Percentiles rank a stretch among this genome's conserved stretches.
Evolutionary conservation across 169 alveolate genomes (phyloP).

Genomic region (Amoebophrya sp.): DNA sequence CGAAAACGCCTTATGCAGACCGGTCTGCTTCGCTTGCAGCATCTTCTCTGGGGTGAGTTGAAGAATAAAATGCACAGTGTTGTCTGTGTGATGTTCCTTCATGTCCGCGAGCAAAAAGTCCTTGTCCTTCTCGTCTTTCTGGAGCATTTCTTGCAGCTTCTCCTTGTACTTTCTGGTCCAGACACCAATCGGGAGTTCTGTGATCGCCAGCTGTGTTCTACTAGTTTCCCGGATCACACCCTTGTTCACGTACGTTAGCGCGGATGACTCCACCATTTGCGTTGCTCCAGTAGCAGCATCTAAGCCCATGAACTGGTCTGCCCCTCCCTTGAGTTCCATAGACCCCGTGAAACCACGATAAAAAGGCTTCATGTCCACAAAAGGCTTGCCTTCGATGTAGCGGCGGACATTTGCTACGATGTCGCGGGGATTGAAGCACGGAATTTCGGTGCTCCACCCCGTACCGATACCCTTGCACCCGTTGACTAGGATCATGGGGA

Average conservation of each 20-base stretch:
- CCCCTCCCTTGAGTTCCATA: constrained; percentile 62
- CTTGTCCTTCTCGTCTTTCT: constrained; percentile 37
- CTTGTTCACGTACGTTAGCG: constrained; percentile 67
- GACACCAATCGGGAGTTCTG: constrained; percentile 91
- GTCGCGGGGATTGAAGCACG: constrained; percentile 88
- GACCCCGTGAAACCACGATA: constrained; percentile 87
- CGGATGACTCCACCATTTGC: constrained; percentile 83
- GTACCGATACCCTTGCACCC: constrained; percentile 96
- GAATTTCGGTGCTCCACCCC: constrained; percentile 84
- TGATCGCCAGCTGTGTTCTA: constrained; percentile 71
- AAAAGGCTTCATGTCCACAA: constrained; percentile 91
- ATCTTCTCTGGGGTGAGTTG: constrained; percentile 11
- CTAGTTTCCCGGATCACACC: constrained; percentile 77
- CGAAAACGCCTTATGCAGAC: background rate
- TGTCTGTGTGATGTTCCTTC: constrained; percentile 11
- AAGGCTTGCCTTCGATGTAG: constrained; percentile 61
- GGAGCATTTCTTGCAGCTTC: constrained; percentile 42
- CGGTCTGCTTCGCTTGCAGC: constrained; percentile 12
- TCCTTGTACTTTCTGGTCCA: constrained; percentile 77
- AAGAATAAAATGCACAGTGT: background rate
- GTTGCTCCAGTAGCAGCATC: constrained; percentile 53
- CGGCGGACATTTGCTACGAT: constrained; percentile 69
- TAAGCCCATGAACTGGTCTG: constrained; percentile 61
- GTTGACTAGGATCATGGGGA: constrained; percentile 91
- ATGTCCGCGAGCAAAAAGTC: constrained; percentile 46